Base-by-base conservation (phyloP, 257 asterid species). In the Nyctanthes arbortristis region DNA sequence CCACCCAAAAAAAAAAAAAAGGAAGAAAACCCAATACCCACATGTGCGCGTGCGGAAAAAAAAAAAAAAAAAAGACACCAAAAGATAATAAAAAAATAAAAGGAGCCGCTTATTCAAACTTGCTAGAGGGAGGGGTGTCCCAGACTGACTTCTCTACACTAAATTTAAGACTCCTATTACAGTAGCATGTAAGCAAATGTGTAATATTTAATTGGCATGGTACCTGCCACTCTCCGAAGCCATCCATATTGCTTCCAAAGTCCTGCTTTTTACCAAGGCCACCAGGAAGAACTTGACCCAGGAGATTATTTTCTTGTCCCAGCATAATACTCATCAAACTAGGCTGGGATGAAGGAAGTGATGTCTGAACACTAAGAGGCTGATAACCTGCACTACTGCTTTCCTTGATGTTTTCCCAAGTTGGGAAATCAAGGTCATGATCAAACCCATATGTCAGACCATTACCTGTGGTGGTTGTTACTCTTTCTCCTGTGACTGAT, bases 181-280 rank as follows among this genome's bases (percentile, higher is more conserved):
- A 9, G 14, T 8, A 18, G 12, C 6, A 12, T 6, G 58, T 20
- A 49, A 49, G 58, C 29, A 49, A 20, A 49, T 8, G 2, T 20
- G 22, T 49, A 49, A 52, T 9, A 52, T 30, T 61, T 77, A 12
- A 65, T 39, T 54, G 30, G 18, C 24, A 52, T 5, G 14, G 43
- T 80, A 90, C 98, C 95, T 90, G 93, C 93, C 95, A 85, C 69
- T 80, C 87, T 64, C 80, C 87, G 75, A 80, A 59, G 73, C 81
- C 80, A 79, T 73, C 83, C 25, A 80, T 71, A 66, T 30, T 77
- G 73, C 59, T 73, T 71, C 72, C 78, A 37, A 70, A 73, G 56
- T 80, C 87, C 75, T n/a, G n/a, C n/a, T 71, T 72, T 61, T 76
- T 72, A 31, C 82, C 68, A 37, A 71, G 67, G 54, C 68, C 71